Evolutionary conservation across 441 rosid genomes (phyloP).

Genomic region (Erysimum pusillum): DNA sequence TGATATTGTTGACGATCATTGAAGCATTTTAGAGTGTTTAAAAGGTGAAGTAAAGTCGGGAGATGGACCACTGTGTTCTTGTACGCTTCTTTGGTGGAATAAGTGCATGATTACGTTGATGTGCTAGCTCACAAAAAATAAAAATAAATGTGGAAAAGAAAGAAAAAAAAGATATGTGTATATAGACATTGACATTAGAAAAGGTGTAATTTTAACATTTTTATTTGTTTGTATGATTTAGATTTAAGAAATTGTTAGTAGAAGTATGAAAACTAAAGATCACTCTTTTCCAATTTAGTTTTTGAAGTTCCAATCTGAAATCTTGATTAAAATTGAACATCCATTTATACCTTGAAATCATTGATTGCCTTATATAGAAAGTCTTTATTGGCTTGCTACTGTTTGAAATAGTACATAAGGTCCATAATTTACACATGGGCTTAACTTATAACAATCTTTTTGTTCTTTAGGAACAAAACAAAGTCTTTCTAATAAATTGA

Average conservation of each 20-base stretch:
- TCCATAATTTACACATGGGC: constrained; percentile 39
- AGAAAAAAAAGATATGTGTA: neutral
- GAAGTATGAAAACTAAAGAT: neutral
- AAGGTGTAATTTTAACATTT: constrained; percentile 1
- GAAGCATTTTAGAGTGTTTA: constrained; percentile 34
- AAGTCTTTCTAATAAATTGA: constrained; percentile 16
- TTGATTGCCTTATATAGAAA: constrained; percentile 29
- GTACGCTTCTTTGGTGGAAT: constrained; percentile 48
- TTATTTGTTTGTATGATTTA: constrained; percentile 21
- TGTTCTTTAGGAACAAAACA: constrained; percentile 42
- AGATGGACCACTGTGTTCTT: constrained; percentile 47
- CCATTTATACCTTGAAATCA: constrained; percentile 4
- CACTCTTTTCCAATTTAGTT: neutral
- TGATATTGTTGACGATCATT: constrained; percentile 32
- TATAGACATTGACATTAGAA: constrained; percentile 6
- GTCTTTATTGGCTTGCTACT: constrained; percentile 26
- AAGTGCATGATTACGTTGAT: constrained; percentile 42
- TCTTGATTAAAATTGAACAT: neutral
- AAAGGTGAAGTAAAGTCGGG: constrained; percentile 43
- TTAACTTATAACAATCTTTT: constrained; percentile 21
- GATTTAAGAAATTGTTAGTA: neutral
- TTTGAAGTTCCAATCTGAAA: neutral
- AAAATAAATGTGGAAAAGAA: neutral
- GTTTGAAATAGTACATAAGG: constrained; percentile 23
- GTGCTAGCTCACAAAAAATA: constrained; percentile 17